These are phyloP conservation scores for Tetrapyrgos nigripes DNA, from an alignment of 1,284 basidiomycete genomes.

Conservation along the genomic window DNA sequence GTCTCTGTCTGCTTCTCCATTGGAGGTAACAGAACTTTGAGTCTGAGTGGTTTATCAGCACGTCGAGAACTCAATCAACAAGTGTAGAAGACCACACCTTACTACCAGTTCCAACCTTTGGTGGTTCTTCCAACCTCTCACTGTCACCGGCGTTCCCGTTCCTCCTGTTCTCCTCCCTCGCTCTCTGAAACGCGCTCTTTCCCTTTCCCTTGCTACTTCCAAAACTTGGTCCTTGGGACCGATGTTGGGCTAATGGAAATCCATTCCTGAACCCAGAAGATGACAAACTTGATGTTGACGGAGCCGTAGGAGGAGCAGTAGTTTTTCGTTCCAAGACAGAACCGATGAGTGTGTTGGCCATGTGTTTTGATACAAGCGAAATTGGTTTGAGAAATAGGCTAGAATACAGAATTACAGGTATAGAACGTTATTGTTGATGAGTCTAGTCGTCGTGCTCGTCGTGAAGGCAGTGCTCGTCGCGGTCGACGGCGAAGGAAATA, in stretches of 20 bases:
- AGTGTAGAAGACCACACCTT: background rate
- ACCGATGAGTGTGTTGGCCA: conserved; percentile 47
- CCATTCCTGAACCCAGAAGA: conserved; percentile 44
- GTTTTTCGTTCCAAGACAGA: conserved; percentile 64
- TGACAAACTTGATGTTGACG: conserved; percentile 21
- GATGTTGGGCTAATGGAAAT: conserved; percentile 67
- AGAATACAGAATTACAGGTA: too few relatives aligned
- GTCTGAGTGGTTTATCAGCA: background rate
- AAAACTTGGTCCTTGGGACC: conserved; percentile 41
- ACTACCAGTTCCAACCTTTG: background rate
- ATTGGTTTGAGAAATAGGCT: too few relatives aligned
- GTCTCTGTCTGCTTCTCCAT: conserved; percentile 4
- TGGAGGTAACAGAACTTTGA: background rate
- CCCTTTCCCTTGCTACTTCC: background rate
- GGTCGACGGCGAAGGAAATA: too few relatives aligned
- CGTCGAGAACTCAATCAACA: background rate
- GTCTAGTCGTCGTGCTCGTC: too few relatives aligned
- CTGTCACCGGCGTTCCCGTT: too few relatives aligned
- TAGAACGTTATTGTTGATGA: too few relatives aligned
- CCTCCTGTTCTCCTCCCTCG: conserved; percentile 38
- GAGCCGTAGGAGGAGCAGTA: conserved; percentile 32
- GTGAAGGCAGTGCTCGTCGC: too few relatives aligned
- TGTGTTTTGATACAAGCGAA: too few relatives aligned
- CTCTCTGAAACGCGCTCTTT: conserved; percentile 61
- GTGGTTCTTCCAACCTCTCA: background rate